A percentile compares a stretch with the other conserved stretches of the same genome.
Evolutionary conservation across 2,329 filamentous ascomycete genomes (phyloP).

Genomic region (Penicillium sumatraense): DNA sequence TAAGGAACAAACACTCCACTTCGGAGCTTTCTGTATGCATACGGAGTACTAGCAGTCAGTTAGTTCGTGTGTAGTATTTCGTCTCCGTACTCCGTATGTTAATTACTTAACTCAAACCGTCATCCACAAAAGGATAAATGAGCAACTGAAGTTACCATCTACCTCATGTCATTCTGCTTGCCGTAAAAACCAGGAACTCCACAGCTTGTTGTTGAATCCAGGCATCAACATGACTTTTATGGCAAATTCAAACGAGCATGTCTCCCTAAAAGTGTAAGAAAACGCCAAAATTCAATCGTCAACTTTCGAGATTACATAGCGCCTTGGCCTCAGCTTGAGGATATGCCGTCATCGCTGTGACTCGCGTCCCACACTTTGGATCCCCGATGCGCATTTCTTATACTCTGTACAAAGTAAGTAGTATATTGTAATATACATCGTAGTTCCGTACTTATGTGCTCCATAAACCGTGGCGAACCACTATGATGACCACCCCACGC

Average conservation of each 20-base stretch:
- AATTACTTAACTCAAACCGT: conserved; percentile 14
- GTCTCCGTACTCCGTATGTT: too few species aligned
- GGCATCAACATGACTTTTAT: too few species aligned
- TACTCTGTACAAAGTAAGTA: neutral
- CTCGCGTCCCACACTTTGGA: conserved; percentile 38
- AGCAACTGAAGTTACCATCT: neutral
- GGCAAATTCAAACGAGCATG: neutral
- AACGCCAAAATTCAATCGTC: neutral
- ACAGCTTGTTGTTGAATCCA: neutral
- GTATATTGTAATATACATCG: too few species aligned
- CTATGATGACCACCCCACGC: neutral
- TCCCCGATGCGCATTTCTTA: conserved; percentile 26
- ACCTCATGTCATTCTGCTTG: neutral
- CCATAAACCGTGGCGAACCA: neutral
- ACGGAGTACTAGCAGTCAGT: neutral
- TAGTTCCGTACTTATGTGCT: too few species aligned
- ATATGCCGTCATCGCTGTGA: conserved; percentile 35
- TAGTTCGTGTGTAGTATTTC: too few species aligned
- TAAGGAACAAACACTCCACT: conserved; percentile 23
- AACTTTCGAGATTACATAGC: conserved; percentile 4
- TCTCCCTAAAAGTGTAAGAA: conserved; percentile 14
- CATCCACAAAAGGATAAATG: conserved; percentile 22
- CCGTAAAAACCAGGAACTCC: neutral
- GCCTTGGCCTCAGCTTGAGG: conserved; percentile 22
- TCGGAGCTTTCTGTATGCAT: conserved; percentile 21